Percentiles rank a stretch among this genome's conserved stretches.
phyloP scores from a whole-genome alignment of 1,284 basidiomycete species.

The Pterulicium gracile region DNA sequence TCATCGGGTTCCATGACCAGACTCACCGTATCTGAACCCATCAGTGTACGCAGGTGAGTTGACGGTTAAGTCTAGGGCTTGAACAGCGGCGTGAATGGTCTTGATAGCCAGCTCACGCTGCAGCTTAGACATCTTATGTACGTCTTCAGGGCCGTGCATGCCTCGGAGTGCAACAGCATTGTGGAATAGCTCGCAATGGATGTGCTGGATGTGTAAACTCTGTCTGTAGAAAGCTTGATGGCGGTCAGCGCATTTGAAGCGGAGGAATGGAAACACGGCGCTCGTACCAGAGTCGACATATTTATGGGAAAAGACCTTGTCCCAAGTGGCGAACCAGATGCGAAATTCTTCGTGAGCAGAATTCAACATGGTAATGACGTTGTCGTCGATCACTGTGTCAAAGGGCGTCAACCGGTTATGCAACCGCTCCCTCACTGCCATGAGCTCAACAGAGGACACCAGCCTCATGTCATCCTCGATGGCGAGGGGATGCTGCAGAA shows the following conservation, averaged over 20 bases:
- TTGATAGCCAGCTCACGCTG: slow-evolving; percentile 62
- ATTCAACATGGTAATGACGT: slow-evolving; percentile 52
- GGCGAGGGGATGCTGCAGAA: slow-evolving; percentile 81
- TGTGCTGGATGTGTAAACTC: slow-evolving; percentile 69
- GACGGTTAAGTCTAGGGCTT: slow-evolving; percentile 63
- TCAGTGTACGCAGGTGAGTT: slow-evolving; percentile 76
- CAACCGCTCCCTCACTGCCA: slow-evolving; percentile 69
- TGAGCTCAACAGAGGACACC: slow-evolving; percentile 85
- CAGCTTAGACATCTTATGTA: slow-evolving; percentile 58
- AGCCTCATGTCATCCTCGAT: slow-evolving; percentile 90
- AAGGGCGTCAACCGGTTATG: slow-evolving; percentile 61
- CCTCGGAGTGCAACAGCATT: slow-evolving; percentile 69
- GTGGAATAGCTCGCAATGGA: slow-evolving; percentile 73
- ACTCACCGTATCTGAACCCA: slow-evolving; percentile 78
- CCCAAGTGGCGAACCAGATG: slow-evolving; percentile 69
- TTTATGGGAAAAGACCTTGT: slow-evolving; percentile 68
- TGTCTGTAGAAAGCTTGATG: slow-evolving; percentile 68
- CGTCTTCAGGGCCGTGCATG: slow-evolving; percentile 68
- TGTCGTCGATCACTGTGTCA: slow-evolving; percentile 56
- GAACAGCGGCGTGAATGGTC: slow-evolving; percentile 60
- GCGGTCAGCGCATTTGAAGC: slow-evolving; percentile 7
- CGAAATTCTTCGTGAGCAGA: slow-evolving; percentile 59
- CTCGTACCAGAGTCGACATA: slow-evolving; percentile 67
- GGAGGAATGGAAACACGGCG: slow-evolving; percentile 4
- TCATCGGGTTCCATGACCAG: slow-evolving; percentile 6